phyloP scores from a whole-genome alignment of 768 basidiomycete genomes.

The Trametes elegans region DNA sequence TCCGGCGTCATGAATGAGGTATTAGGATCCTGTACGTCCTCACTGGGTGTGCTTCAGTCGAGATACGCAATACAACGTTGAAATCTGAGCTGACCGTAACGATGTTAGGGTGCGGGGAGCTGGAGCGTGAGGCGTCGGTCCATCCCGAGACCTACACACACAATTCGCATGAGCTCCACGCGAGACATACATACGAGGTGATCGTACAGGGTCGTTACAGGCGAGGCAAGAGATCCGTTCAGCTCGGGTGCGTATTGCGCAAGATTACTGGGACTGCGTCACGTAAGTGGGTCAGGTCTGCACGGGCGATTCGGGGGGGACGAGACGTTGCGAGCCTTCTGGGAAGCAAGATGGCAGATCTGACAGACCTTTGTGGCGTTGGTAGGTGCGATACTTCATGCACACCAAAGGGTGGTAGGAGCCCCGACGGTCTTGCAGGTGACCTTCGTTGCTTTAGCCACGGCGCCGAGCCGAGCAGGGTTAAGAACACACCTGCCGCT shows the following conservation, averaged over 20 bases:
- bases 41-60: no score
- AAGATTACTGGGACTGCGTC: conserved; percentile 34
- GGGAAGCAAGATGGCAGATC: neutral
- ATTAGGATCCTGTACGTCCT: neutral
- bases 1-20: conserved; percentile 30
- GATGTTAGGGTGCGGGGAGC: neutral
- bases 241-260: conserved; percentile 28
- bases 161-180: no score
- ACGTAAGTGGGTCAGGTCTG: neutral
- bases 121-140: neutral
- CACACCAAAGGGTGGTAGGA: conserved; percentile 14
- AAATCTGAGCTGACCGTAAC: no score
- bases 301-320: neutral
- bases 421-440: neutral
- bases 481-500: conserved; percentile 6
- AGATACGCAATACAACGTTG: no score
- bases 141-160: neutral
- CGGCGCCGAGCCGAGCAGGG: neutral
- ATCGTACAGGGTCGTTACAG: conserved; percentile 6
- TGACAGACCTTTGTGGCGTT: conserved; percentile 35
- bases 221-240: conserved; percentile 3
- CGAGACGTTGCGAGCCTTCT: no score
- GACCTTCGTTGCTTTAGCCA: neutral
- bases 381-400: conserved; percentile 28
- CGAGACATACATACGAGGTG: no score